Base-by-base conservation (phyloP, 192 early-diverging fungal genomes). In the Kickxella alabastrina region DNA sequence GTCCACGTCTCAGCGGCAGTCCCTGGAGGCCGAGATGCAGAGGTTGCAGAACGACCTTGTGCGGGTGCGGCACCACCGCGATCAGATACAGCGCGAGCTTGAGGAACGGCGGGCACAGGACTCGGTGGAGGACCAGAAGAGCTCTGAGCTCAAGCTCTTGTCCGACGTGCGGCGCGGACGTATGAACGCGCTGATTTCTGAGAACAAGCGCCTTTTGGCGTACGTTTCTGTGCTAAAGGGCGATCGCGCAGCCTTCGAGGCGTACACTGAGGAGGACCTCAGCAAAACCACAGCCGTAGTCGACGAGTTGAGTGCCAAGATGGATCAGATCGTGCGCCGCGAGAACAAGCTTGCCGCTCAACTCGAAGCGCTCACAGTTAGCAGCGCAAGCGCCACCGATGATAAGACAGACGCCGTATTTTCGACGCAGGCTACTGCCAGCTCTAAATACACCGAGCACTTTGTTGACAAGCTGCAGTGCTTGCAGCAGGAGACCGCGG, bases 191-290 rank as follows among this genome's bases (percentile, higher is more conserved):
- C 54, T 85, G 26, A 66, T 80, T 7, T 62, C 80, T 2, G 80
- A 83, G 37, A 83, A 79, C 56, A 76, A 80, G 50, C 79, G 82
- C 14, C 73, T 84, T 12, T 54, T 79, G 51, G 54, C 69, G 13
- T 75, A 70, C 45, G 43, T 77, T 8, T 62, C 80, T 1, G 59
- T 83, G 10, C 53, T 75, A 10, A 61, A 58, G 8, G 83, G 82
- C 6, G 79, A 84, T 39, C 62, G 69, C 24, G 45, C 63, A 2
- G 57, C 75, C 10, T 82, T 75, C 32, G 79, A 82, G 29, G 66
- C 79, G 39, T 80, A 73, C 41, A 68, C 71, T 0, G 76, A 79
- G 21, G 73, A 68, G 21, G 73, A 76, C 51, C 73, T 76, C 12
- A 68, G 67, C 57, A 69, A 65, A 43, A 71, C 81, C 19, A 66